Percentiles rank a stretch among this genome's conserved stretches.
Evolutionary conservation across 345 rosid genomes (phyloP).

Genomic region (Pistacia integerrima): DNA sequence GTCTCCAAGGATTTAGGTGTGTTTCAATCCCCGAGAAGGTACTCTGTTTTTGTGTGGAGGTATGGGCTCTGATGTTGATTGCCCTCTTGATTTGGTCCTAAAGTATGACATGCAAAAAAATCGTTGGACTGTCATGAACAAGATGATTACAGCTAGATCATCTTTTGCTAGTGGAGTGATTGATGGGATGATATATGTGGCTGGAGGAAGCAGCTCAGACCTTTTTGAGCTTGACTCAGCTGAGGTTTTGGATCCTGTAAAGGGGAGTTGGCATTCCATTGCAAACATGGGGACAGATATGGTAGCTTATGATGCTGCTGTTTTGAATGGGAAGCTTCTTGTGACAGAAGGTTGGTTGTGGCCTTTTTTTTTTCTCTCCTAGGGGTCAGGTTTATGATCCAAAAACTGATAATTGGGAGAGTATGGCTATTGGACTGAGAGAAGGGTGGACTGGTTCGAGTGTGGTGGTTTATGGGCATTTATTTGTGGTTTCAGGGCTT

Average conservation of each 20-base stretch:
- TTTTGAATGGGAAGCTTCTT: conserved; percentile 74
- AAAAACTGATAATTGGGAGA: conserved; percentile 65
- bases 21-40: conserved; percentile 56
- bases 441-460: conserved; percentile 98
- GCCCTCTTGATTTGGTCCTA: conserved; percentile 74
- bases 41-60: conserved; percentile 86
- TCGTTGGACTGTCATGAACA: conserved; percentile 70
- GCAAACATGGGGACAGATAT: conserved; percentile 74
- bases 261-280: conserved; percentile 61
- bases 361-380: conserved; percentile 83
- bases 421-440: conserved; percentile 70
- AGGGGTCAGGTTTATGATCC: conserved; percentile 90
- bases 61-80: conserved; percentile 73
- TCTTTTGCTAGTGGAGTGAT: conserved; percentile 78
- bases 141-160: conserved; percentile 73
- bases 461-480: conserved; percentile 63
- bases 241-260: conserved; percentile 69
- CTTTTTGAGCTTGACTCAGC: conserved; percentile 73
- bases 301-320: conserved; percentile 85
- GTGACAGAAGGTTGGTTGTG: conserved; percentile 96
- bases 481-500: conserved; percentile 77
- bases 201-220: conserved; percentile 77
- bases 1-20: conserved; percentile 78
- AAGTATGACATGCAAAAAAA: conserved; percentile 81
- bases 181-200: conserved; percentile 74